Evolutionary conservation across 495 filamentous ascomycete species (phyloP).

Genomic region (Lasiosphaeria ovina): DNA sequence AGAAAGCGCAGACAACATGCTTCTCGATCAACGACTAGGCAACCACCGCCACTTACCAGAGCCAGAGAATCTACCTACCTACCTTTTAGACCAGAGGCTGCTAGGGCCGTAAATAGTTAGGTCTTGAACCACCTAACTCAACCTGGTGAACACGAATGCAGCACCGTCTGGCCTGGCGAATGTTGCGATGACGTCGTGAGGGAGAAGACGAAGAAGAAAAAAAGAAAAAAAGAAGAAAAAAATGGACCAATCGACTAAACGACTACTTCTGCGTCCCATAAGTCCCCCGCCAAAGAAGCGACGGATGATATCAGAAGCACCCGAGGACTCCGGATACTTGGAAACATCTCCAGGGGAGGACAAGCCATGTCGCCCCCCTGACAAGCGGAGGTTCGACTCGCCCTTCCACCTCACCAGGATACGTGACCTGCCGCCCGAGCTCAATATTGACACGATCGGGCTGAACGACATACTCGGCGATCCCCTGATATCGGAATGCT

Average conservation of each 20-base stretch:
- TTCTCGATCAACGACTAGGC: too few species aligned
- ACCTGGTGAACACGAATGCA: neutral
- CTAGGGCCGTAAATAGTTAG: too few species aligned
- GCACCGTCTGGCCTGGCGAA: neutral
- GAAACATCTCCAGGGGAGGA: neutral
- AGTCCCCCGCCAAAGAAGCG: conserved; percentile 41
- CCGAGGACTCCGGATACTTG: neutral
- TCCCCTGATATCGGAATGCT: conserved; percentile 79
- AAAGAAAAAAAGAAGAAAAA: neutral
- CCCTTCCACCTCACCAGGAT: conserved; percentile 76
- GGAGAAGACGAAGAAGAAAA: neutral
- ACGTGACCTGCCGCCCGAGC: conserved; percentile 54
- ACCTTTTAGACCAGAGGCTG: too few species aligned
- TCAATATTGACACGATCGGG: conserved; percentile 66
- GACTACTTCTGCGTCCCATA: conserved; percentile 24
- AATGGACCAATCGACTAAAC: conserved; percentile 20
- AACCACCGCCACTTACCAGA: too few species aligned
- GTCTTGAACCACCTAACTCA: too few species aligned
- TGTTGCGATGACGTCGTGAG: too few species aligned
- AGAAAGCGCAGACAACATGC: too few species aligned
- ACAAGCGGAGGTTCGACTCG: conserved; percentile 41
- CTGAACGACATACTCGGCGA: conserved; percentile 75
- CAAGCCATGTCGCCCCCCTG: neutral
- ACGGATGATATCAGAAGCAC: conserved; percentile 14
- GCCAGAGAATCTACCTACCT: too few species aligned